A percentile compares a stretch with the other conserved stretches of the same genome.
These are phyloP conservation scores for Purpureocillium takamizusanense DNA, from an alignment of 2,329 filamentous ascomycete genomes.

Conservation along the genomic window DNA sequence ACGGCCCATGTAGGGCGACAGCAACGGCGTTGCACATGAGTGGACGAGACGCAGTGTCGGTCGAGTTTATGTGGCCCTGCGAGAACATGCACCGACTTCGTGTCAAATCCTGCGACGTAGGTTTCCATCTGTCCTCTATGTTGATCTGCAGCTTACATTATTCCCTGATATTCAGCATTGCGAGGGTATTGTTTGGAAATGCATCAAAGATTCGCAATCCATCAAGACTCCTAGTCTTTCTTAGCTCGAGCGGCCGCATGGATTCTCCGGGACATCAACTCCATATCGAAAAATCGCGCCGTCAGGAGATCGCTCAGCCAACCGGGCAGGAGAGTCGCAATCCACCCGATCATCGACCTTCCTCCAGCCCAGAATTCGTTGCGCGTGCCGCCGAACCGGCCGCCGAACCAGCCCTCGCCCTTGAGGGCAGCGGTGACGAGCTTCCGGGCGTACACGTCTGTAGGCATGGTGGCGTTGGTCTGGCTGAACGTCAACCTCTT, in stretches of 20 bases:
- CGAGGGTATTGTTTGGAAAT: too few relatives aligned
- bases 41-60: too few relatives aligned
- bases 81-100: too few relatives aligned
- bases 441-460: constrained; percentile 31
- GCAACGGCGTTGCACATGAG: too few relatives aligned
- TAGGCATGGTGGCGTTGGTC: constrained; percentile 33
- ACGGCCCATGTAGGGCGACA: too few relatives aligned
- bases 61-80: too few relatives aligned
- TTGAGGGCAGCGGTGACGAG: constrained; percentile 33
- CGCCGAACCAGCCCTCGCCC: constrained; percentile 25
- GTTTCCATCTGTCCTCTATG: too few relatives aligned
- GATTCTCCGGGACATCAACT: not conserved
- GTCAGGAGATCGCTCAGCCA: not conserved
- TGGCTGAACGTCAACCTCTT: constrained; percentile 38
- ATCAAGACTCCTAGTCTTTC: not conserved
- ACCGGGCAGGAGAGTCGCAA: not conserved
- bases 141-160: too few relatives aligned
- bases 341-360: constrained; percentile 10
- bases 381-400: constrained; percentile 20
- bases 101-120: too few relatives aligned
- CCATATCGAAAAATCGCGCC: not conserved
- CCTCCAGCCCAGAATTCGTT: constrained; percentile 26
- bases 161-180: too few relatives aligned
- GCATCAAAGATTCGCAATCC: too few relatives aligned
- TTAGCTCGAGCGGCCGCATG: not conserved